phyloP scores from a whole-genome alignment of 2,329 filamentous ascomycete genomes.

The Blumeria graminis region DNA sequence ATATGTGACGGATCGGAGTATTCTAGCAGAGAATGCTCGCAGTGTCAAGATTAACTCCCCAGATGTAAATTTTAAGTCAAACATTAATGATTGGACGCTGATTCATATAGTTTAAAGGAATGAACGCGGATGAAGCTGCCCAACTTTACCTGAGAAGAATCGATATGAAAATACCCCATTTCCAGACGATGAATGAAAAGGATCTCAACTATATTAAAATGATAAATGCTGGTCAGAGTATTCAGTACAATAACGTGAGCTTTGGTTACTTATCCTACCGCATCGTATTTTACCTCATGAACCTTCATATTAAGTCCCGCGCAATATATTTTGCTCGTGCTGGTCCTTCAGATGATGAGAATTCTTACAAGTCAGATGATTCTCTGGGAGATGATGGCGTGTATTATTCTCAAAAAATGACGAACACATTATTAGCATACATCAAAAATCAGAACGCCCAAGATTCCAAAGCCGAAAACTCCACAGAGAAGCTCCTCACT shows the following conservation, averaged over 20 bases:
- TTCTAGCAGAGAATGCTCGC: slow-evolving; percentile 87
- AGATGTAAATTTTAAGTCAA: slow-evolving; percentile 32
- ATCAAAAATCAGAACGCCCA: slow-evolving; percentile 18
- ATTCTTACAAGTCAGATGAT: slow-evolving; percentile 80
- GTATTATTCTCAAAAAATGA: slow-evolving; percentile 67
- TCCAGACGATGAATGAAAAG: slow-evolving; percentile 85
- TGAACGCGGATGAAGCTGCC: slow-evolving; percentile 80
- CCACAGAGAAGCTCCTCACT: slow-evolving; percentile 52
- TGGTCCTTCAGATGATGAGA: slow-evolving; percentile 66
- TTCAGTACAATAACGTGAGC: slow-evolving; percentile 89
- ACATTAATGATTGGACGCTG: slow-evolving; percentile 3
- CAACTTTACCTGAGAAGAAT: slow-evolving; percentile 79
- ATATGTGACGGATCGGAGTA: slow-evolving; percentile 74
- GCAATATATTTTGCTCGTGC: slow-evolving; percentile 84
- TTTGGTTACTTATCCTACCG: slow-evolving; percentile 93
- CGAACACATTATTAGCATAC: slow-evolving; percentile 58
- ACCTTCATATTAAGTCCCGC: slow-evolving; percentile 85
- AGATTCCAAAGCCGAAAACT: slow-evolving; percentile 49
- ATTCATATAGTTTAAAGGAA: slow-evolving; percentile 50
- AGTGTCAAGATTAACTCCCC: slow-evolving; percentile 96
- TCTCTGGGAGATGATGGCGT: slow-evolving; percentile 57
- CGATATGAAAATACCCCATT: slow-evolving; percentile 76
- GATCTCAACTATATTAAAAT: slow-evolving; percentile 98
- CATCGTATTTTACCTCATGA: slow-evolving; percentile 95
- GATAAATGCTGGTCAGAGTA: slow-evolving; percentile 86